phyloP scores from a whole-genome alignment of 306 rosid species.

The Begonia masoniana region DNA sequence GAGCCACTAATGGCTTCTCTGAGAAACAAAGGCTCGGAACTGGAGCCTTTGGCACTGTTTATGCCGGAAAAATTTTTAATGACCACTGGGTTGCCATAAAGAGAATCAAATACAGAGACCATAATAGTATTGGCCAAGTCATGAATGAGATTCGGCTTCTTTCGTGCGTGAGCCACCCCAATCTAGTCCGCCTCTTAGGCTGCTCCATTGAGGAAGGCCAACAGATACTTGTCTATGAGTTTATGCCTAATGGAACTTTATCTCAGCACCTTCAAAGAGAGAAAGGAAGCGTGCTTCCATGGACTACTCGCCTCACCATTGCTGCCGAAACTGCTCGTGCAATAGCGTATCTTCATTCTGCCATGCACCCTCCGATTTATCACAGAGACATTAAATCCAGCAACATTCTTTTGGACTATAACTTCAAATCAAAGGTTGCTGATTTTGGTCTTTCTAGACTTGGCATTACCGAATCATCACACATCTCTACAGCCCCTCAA shows the following conservation, averaged over 20 bases:
- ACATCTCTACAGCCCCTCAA: slow-evolving; percentile 92
- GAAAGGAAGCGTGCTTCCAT: slow-evolving; percentile 62
- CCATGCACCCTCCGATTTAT: slow-evolving; percentile 83
- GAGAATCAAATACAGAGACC: slow-evolving; percentile 69
- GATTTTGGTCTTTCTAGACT: slow-evolving; percentile 97
- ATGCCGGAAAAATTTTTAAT: slow-evolving; percentile 66
- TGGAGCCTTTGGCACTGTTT: slow-evolving; percentile 92
- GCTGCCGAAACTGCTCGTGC: slow-evolving; percentile 87
- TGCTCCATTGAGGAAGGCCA: slow-evolving; percentile 90
- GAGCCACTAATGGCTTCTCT: slow-evolving; percentile 63
- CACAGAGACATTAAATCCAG: slow-evolving; percentile 94
- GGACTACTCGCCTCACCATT: slow-evolving; percentile 75
- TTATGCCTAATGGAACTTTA: slow-evolving; percentile 82
- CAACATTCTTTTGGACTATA: slow-evolving; percentile 68
- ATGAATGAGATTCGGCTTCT: slow-evolving; percentile 95
- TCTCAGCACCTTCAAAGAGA: slow-evolving; percentile 78
- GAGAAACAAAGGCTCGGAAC: slow-evolving; percentile 79
- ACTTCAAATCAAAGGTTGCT: slow-evolving; percentile 86
- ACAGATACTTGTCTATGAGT: slow-evolving; percentile 86
- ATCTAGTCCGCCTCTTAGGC: slow-evolving; percentile 86
- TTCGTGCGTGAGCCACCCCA: slow-evolving; percentile 88
- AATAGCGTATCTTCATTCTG: slow-evolving; percentile 83
- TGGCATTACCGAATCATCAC: slow-evolving; percentile 73
- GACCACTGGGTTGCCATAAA: slow-evolving; percentile 83
- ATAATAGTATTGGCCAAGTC: slow-evolving; percentile 71